Base-by-base conservation (phyloP, 2,329 filamentous ascomycete genomes). In the Pseudocercospora macadamiae region DNA sequence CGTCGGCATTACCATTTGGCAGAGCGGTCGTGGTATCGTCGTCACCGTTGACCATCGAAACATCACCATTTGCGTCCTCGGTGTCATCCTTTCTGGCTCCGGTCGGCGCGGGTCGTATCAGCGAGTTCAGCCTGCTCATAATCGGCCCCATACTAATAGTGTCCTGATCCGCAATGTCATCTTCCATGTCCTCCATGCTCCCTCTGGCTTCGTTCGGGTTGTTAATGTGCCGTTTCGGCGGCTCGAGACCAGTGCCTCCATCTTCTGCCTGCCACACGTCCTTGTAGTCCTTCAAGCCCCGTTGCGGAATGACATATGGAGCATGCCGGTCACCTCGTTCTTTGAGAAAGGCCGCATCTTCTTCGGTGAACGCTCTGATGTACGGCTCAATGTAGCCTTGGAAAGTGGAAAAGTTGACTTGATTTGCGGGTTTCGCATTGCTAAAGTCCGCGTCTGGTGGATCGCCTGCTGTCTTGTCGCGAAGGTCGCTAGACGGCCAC, bases 211-310 rank as follows among this genome's bases (percentile, higher is more conserved):
- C 89, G 70, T 97, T 96, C 1, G 89, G 82, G 0, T 90, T 84
- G 5, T 91, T 81, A 64, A 86, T 87, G 37, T 69, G 62, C 56
- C 91, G 87, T 32, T 83, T 81, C 4, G 84, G 82, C 3, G 84
- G 82, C 71, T 96, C 91, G 6, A 93, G 79, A 34, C 87, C 82
- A 80, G 91, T 89, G 48, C 85, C 81, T 8, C 91, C 91, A 70
- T 99, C 95, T 73, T 99, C 95, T 66, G 96, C 92, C 0, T 91
- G 89, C 95, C 95, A 99, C 8, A 93, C 82, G 60, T 97, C 93
- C 21, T 85, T 87, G 76, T 97, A 99, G 70, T 91, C 89, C 67
- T 87, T 88, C 73, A 90, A 89, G 45, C 92, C 93, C 19, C 92
- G 87, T 64, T 88, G 88, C 6, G 93, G 92, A 75, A 96, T 91